A percentile compares a stretch with the other conserved stretches of the same genome.
Evolutionary conservation across 352 stramenopile species (phyloP).

Genomic region (Phytophthora pini): DNA sequence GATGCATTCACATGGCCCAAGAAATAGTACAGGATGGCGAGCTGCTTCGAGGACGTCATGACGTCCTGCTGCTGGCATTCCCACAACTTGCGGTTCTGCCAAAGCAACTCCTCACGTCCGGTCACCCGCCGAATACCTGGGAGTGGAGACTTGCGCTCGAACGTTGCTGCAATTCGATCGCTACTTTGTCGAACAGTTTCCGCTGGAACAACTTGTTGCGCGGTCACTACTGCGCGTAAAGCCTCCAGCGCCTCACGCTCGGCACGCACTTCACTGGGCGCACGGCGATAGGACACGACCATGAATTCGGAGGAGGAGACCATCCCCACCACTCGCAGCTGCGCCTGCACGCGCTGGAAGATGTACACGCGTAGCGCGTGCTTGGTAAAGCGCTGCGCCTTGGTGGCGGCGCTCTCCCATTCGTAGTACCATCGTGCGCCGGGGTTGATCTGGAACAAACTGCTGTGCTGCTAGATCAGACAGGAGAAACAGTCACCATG

Average conservation of each 20-base stretch:
- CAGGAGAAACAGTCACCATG: neutral
- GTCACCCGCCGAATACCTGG: constrained; percentile 8
- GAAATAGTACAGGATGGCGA: constrained; percentile 57
- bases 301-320: constrained; percentile 61
- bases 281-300: constrained; percentile 71
- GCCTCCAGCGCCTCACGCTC: constrained; percentile 38
- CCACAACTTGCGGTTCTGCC: constrained; percentile 53
- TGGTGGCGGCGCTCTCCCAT: constrained; percentile 71
- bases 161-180: neutral
- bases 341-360: constrained; percentile 36
- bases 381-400: constrained; percentile 67
- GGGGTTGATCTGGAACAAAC: constrained; percentile 64
- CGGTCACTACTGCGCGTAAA: constrained; percentile 9
- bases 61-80: constrained; percentile 41
- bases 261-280: constrained; percentile 46
- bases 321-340: constrained; percentile 52
- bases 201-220: neutral
- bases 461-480: constrained; percentile 10
- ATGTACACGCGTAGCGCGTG: constrained; percentile 69
- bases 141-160: constrained; percentile 3
- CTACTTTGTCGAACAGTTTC: constrained; percentile 1
- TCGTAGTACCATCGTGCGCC: constrained; percentile 74
- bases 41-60: constrained; percentile 57
- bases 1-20: constrained; percentile 39
- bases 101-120: constrained; percentile 25